Percentiles rank a stretch among this genome's conserved stretches.
Conservation (phyloP, 2,329 filamentous ascomycete species). For the Fusarium chuoi region DNA sequence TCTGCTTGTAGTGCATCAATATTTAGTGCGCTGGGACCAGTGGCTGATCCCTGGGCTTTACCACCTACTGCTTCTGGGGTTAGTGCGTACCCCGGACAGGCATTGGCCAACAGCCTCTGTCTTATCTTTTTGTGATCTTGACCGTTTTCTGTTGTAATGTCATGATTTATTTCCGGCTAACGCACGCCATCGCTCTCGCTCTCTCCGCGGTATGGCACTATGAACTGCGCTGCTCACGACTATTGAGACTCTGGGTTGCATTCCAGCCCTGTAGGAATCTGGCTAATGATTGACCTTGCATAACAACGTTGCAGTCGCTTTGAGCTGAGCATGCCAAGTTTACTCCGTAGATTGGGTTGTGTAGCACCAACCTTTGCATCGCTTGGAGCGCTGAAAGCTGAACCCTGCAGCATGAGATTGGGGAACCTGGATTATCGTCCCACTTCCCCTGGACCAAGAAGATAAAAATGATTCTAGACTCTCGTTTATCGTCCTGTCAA, state of each 20-base stretch:
- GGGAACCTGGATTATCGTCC: neutral
- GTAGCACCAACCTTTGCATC: neutral
- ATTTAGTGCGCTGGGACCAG: neutral
- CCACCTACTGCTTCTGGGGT: constrained; percentile 7
- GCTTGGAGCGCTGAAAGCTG: neutral
- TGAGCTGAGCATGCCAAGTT: neutral
- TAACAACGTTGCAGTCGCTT: neutral
- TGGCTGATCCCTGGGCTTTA: constrained; percentile 3
- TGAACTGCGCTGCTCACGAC: too few relatives aligned
- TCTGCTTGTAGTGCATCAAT: constrained; percentile 1
- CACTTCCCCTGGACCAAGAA: neutral
- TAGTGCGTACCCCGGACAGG: neutral
- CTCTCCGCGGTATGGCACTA: neutral
- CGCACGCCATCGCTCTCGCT: neutral
- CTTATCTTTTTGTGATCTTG: neutral
- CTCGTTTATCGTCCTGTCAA: neutral
- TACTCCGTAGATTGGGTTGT: neutral
- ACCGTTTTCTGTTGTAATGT: neutral
- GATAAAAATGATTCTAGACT: neutral
- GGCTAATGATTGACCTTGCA: neutral
- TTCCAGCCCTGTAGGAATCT: neutral
- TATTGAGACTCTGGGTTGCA: neutral
- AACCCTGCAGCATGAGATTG: neutral
- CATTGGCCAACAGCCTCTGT: neutral
- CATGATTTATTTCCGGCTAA: constrained; percentile 4